These are phyloP conservation scores for Blastobotrys illinoisensis DNA, from an alignment of 1,139 yeast species.

Conservation along the genomic window DNA sequence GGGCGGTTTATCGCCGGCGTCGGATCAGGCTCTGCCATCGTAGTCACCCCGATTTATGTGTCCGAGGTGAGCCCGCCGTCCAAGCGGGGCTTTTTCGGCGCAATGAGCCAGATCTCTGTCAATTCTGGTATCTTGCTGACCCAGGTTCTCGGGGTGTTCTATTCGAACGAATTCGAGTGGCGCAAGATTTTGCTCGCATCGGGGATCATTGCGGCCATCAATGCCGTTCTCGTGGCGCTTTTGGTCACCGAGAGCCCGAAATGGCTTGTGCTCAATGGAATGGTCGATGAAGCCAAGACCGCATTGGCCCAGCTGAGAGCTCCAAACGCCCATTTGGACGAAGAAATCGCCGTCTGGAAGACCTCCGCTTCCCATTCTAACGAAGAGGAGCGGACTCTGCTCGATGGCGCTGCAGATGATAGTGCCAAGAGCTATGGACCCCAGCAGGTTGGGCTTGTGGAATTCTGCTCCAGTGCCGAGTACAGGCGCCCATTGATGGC, in stretches of 20 bases:
- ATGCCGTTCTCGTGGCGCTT: slow-evolving; percentile 42
- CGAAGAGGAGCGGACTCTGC: not conserved
- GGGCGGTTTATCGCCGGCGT: slow-evolving; percentile 79
- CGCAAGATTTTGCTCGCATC: slow-evolving; percentile 61
- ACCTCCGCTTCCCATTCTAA: not conserved
- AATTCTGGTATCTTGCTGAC: slow-evolving; percentile 79
- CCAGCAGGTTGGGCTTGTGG: slow-evolving; percentile 21
- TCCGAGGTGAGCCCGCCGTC: slow-evolving; percentile 71
- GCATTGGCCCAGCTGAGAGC: slow-evolving; percentile 24
- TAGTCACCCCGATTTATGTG: slow-evolving; percentile 73
- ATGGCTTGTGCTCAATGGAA: slow-evolving; percentile 52
- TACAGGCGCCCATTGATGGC: slow-evolving; percentile 57
- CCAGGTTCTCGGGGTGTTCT: slow-evolving; percentile 63
- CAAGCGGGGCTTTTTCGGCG: slow-evolving; percentile 71
- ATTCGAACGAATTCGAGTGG: slow-evolving; percentile 69
- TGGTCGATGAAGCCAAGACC: slow-evolving; percentile 34
- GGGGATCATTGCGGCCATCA: slow-evolving; percentile 45
- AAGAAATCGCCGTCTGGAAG: slow-evolving; percentile 23
- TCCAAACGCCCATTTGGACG: slow-evolving; percentile 19
- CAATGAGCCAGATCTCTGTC: slow-evolving; percentile 81
- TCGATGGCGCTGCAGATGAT: not conserved
- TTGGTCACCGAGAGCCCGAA: slow-evolving; percentile 75
- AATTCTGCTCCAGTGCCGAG: slow-evolving; percentile 47
- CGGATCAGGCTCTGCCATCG: slow-evolving; percentile 85
- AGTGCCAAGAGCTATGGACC: slow-evolving; percentile 14